These are phyloP conservation scores for Primulina huaijiensis DNA, from an alignment of 257 asterid species.

Conservation along the genomic window DNA sequence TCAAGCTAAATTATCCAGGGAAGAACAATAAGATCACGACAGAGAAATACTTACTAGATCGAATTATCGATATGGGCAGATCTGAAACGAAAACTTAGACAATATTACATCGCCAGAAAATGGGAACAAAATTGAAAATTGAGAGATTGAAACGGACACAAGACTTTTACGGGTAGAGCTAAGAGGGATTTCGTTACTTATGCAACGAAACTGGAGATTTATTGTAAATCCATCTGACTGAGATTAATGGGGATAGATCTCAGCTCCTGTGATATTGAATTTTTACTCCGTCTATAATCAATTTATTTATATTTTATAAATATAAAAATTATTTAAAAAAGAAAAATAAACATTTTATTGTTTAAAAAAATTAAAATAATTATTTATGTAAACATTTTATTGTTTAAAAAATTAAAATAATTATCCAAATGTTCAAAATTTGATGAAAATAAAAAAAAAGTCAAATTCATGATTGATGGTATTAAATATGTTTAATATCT, in stretches of 20 bases:
- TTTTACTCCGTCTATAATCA: constrained; percentile 12
- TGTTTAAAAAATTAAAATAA: too few species aligned
- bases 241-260: constrained; percentile 16
- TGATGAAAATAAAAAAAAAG: too few species aligned
- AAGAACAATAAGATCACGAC: background rate
- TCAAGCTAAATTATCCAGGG: background rate
- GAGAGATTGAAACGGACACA: background rate
- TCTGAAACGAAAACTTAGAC: constrained; percentile 21
- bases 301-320: too few species aligned
- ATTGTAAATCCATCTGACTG: background rate
- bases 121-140: background rate
- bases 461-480: too few species aligned
- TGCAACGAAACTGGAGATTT: background rate
- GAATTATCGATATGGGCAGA: constrained; percentile 25
- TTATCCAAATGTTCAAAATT: too few species aligned
- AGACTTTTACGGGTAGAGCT: constrained; percentile 8
- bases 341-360: too few species aligned
- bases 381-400: too few species aligned
- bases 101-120: background rate
- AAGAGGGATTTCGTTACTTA: background rate
- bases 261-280: constrained; percentile 11
- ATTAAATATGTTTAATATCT: too few species aligned
- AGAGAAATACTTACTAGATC: constrained; percentile 19
- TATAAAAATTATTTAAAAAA: too few species aligned
- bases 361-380: too few species aligned